phyloP scores from a whole-genome alignment of 192 early-diverging fungal species.

The Mortierella claussenii region DNA sequence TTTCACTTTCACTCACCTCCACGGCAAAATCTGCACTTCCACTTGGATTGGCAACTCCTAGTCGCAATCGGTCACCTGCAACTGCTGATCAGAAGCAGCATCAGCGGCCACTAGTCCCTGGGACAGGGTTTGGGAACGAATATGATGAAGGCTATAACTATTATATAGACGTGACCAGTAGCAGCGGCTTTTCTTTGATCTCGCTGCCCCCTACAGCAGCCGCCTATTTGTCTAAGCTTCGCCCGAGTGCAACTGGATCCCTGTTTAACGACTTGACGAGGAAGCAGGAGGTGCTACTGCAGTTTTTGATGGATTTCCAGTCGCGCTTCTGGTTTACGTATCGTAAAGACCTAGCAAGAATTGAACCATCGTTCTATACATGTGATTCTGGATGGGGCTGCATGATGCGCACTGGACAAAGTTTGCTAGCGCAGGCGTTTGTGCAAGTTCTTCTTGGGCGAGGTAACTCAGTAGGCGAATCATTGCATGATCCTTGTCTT shows the following conservation, averaged over 20 bases:
- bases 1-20: conserved; percentile 15
- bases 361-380: conserved; percentile 55
- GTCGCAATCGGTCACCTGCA: background rate
- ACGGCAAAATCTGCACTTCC: conserved; percentile 32
- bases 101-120: conserved; percentile 2
- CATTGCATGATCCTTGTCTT: no score
- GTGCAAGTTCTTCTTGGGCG: conserved; percentile 42
- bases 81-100: background rate
- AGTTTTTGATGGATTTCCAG: conserved; percentile 55
- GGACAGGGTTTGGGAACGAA: conserved; percentile 5
- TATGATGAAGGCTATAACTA: conserved; percentile 3
- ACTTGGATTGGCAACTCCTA: conserved; percentile 10
- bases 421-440: conserved; percentile 55
- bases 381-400: conserved; percentile 57
- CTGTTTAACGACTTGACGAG: background rate
- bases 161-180: background rate
- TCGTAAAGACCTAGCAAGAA: conserved; percentile 51
- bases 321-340: conserved; percentile 54
- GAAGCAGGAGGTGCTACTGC: conserved; percentile 21
- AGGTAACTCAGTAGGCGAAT: conserved; percentile 21
- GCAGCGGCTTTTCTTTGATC: background rate
- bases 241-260: background rate
- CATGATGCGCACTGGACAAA: conserved; percentile 57
- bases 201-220: conserved; percentile 6
- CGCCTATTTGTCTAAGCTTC: conserved; percentile 4